phyloP scores from a whole-genome alignment of 257 asterid species.

The Solanum sitiens region DNA sequence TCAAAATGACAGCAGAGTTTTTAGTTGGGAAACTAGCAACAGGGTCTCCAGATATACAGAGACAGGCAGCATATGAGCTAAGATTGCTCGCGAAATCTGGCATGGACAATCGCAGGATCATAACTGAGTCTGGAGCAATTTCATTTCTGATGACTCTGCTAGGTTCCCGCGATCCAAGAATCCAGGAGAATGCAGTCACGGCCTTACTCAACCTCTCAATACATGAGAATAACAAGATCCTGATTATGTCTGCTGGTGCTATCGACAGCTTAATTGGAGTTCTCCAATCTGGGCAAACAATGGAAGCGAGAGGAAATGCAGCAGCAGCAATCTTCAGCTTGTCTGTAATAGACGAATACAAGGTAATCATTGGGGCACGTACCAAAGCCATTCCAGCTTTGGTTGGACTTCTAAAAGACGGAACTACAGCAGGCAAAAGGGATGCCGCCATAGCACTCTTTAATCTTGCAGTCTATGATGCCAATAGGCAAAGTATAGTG shows the following conservation, averaged over 20 bases:
- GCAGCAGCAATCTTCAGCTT: constrained; percentile 83
- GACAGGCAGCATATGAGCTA: constrained; percentile 81
- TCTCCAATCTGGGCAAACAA: constrained; percentile 43
- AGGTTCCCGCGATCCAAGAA: constrained; percentile 37
- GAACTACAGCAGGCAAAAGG: constrained; percentile 57
- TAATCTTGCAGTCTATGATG: constrained; percentile 55
- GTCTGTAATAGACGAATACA: constrained; percentile 55
- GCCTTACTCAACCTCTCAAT: constrained; percentile 80
- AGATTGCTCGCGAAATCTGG: constrained; percentile 72
- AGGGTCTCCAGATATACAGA: constrained; percentile 67
- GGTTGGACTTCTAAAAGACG: constrained; percentile 61
- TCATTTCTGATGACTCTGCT: constrained; percentile 63
- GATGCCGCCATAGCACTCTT: constrained; percentile 87
- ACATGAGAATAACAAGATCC: constrained; percentile 58
- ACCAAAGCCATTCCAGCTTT: constrained; percentile 56
- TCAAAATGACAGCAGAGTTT: constrained; percentile 71
- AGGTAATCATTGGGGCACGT: constrained; percentile 47
- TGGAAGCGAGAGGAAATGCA: constrained; percentile 81
- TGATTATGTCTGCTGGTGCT: constrained; percentile 78
- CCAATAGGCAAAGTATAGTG: constrained; percentile 33
- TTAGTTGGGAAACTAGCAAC: constrained; percentile 71
- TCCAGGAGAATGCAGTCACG: constrained; percentile 84
- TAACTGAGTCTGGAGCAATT: constrained; percentile 82
- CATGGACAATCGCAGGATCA: constrained; percentile 81
- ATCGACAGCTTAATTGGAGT: constrained; percentile 44